Conservation (phyloP, 2,329 filamentous ascomycete species). For the Geoglossum cookeanum region DNA sequence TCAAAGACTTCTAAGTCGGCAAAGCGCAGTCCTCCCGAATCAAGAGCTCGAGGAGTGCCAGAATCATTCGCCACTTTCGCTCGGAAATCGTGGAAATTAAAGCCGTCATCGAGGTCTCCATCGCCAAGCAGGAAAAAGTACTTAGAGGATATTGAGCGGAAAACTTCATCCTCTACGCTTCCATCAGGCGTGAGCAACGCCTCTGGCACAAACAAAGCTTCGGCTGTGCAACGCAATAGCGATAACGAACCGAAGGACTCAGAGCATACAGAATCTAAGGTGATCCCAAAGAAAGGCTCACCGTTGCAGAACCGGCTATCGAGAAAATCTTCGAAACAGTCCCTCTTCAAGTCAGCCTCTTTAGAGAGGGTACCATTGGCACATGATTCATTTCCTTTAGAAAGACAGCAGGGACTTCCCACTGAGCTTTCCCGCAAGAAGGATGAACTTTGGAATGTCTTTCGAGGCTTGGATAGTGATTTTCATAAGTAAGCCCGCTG, state of each 20-base stretch:
- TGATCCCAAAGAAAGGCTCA: not conserved
- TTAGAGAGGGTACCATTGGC: slow-evolving; percentile 22
- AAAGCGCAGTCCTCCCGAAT: slow-evolving; percentile 18
- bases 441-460: slow-evolving; percentile 51
- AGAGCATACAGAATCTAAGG: slow-evolving; percentile 7
- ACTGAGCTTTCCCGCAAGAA: slow-evolving; percentile 33
- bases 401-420: slow-evolving; percentile 20
- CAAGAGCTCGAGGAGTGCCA: slow-evolving; percentile 28
- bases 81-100: slow-evolving; percentile 28
- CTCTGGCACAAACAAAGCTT: not conserved
- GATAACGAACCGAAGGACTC: slow-evolving; percentile 16
- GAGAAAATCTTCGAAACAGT: not conserved
- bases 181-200: not conserved
- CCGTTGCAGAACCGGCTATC: not conserved
- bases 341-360: not conserved
- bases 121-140: slow-evolving; percentile 21
- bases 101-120: slow-evolving; percentile 23
- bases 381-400: slow-evolving; percentile 26
- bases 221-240: slow-evolving; percentile 9
- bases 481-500: slow-evolving; percentile 36
- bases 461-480: slow-evolving; percentile 48
- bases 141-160: not conserved
- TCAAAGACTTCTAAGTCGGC: slow-evolving; percentile 12
- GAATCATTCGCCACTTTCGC: slow-evolving; percentile 30
- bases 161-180: slow-evolving; percentile 5